These are phyloP conservation scores for Aspergillus sp. DNA, from an alignment of 2,329 filamentous ascomycete genomes.

Conservation along the genomic window DNA sequence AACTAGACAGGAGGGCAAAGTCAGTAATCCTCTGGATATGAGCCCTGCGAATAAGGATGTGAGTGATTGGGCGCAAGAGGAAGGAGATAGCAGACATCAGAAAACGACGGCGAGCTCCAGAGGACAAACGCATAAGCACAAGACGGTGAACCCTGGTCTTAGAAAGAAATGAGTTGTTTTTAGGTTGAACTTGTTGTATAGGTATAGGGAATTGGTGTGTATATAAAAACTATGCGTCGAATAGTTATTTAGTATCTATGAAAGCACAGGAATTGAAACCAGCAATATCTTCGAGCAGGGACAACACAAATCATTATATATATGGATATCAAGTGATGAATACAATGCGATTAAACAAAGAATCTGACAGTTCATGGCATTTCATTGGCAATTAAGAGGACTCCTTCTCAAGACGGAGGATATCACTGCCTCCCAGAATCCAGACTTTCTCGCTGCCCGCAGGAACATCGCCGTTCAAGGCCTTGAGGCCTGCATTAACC, in stretches of 20 bases:
- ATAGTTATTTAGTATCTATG: too few relatives aligned
- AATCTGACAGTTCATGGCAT: too few relatives aligned
- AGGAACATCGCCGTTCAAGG: slow-evolving; percentile 35
- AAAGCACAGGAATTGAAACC: too few relatives aligned
- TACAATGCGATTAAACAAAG: too few relatives aligned
- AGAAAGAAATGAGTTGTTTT: neutral
- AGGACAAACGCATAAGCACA: slow-evolving; percentile 29
- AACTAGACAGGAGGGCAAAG: slow-evolving; percentile 34
- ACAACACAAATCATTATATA: too few relatives aligned
- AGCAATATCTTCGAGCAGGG: too few relatives aligned
- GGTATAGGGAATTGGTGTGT: neutral
- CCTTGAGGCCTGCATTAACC: slow-evolving; percentile 34
- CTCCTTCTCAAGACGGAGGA: slow-evolving; percentile 24
- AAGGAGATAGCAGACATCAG: slow-evolving; percentile 41
- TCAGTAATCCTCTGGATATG: slow-evolving; percentile 51
- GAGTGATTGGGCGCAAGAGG: slow-evolving; percentile 42
- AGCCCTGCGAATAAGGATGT: slow-evolving; percentile 59
- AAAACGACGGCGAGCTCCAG: slow-evolving; percentile 31
- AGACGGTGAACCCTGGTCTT: neutral
- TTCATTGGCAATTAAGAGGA: too few relatives aligned
- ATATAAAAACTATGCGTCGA: neutral
- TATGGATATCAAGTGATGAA: too few relatives aligned
- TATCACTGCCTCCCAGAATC: slow-evolving; percentile 32
- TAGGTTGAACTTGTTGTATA: neutral
- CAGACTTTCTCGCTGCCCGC: slow-evolving; percentile 37